Percentiles rank a stretch among this genome's conserved stretches.
Conservation (phyloP, 2,329 filamentous ascomycete species). For the Fusarium stilboides region DNA sequence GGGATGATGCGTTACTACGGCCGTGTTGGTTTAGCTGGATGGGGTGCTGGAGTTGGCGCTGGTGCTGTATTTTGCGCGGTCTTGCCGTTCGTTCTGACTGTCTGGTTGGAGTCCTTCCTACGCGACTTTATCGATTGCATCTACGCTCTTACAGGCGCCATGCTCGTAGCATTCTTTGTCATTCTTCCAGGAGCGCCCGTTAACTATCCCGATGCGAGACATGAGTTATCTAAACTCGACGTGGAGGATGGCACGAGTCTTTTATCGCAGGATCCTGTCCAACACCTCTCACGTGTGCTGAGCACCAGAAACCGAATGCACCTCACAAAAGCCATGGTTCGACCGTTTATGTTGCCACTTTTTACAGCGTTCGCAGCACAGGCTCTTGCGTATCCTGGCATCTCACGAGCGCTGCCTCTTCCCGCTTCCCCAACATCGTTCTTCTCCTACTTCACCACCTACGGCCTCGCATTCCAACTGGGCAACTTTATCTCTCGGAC, state of each 20-base stretch:
- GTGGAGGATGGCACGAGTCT: slow-evolving; percentile 52
- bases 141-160: slow-evolving; percentile 47
- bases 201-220: slow-evolving; percentile 40
- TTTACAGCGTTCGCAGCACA: slow-evolving; percentile 45
- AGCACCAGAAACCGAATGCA: slow-evolving; percentile 36
- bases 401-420: slow-evolving; percentile 49
- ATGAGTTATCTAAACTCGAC: slow-evolving; percentile 26
- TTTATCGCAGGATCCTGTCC: slow-evolving; percentile 57
- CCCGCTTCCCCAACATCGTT: slow-evolving; percentile 46
- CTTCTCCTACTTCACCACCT: slow-evolving; percentile 50
- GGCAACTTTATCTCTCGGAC: slow-evolving; percentile 50
- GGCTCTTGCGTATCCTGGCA: slow-evolving; percentile 49
- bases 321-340: slow-evolving; percentile 32
- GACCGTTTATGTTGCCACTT: slow-evolving; percentile 50
- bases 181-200: slow-evolving; percentile 49
- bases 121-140: slow-evolving; percentile 50
- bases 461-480: slow-evolving; percentile 50
- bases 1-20: slow-evolving; percentile 52
- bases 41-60: slow-evolving; percentile 55
- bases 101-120: slow-evolving; percentile 48
- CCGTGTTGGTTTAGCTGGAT: slow-evolving; percentile 52
- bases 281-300: slow-evolving; percentile 31
- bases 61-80: slow-evolving; percentile 50
- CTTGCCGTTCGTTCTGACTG: slow-evolving; percentile 51
- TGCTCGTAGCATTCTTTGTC: slow-evolving; percentile 50